Evolutionary conservation across 2,329 filamentous ascomycete species (phyloP), one percentile per base, ranked within the genome.

Genomic region (Fusarium concolor): DNA sequence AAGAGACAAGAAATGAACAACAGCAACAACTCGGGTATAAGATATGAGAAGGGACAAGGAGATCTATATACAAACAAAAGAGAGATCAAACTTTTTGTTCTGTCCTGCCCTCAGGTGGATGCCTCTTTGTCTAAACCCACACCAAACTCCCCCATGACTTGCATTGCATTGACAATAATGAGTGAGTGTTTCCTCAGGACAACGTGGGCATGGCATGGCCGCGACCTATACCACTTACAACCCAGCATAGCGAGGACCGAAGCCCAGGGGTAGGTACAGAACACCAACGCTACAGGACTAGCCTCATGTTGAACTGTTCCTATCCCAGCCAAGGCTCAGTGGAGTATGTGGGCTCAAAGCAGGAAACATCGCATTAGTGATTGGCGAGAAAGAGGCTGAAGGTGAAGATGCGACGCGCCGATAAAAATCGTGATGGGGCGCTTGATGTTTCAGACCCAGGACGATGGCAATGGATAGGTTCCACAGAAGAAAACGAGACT

Each of bases 371-470:
- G 41, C 47, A 24, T 52, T 59, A 47, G 55, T 67, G 72, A 74
- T 74, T 74, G 72, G 72, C 45, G 62, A 59, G 49, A 49, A 18
- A 35, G 52, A 12, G 50, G 46, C 31, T 62, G 44, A 46, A 50
- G 61, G 65, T 57, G 49, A 65, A 67, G 61, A 71, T 72, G 67
- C 60, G 70, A 73, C 69, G 72, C 68, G 67, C 71, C 70, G 65
- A 70, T 59, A 49, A 61, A 29, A 62, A 66, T 65, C 67, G 57
- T 71, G 54, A 71, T 65, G 68, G 67, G 72, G 68, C 68, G 61
- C 63, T 56, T 68, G 66, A 62, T 72, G 74, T 76, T 76, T 76
- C 74, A 74, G 42, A 60, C 56, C 56, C 56, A 59, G 54, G 56
- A 26, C 28, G 37, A 26, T 26, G 56, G 42, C 31, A 44, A 42